These are phyloP conservation scores for Cyberlindnera euphorbiae DNA, from an alignment of 805 yeast species.

Conservation along the genomic window DNA sequence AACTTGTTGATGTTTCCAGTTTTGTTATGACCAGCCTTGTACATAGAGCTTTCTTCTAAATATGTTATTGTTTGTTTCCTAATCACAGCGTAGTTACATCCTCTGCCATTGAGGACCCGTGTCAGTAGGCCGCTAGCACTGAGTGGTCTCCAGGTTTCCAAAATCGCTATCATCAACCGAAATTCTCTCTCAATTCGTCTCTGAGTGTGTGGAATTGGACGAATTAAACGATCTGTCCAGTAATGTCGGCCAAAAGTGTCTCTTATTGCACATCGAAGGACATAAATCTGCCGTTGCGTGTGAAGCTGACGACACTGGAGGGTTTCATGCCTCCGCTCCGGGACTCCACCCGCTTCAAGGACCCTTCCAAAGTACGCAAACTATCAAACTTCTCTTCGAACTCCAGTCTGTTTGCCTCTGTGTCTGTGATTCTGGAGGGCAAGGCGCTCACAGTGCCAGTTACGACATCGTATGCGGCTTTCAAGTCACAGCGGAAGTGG, in stretches of 20 bases:
- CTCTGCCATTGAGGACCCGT: too few species aligned
- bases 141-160: too few species aligned
- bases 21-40: too few species aligned
- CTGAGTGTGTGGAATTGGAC: too few species aligned
- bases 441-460: slow-evolving; percentile 46
- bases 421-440: slow-evolving; percentile 39
- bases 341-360: slow-evolving; percentile 41
- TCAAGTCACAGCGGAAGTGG: slow-evolving; percentile 50
- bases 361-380: slow-evolving; percentile 40
- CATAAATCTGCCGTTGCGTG: slow-evolving; percentile 41
- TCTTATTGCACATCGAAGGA: slow-evolving; percentile 57
- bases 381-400: slow-evolving; percentile 33
- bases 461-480: slow-evolving; percentile 44
- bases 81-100: too few species aligned
- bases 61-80: too few species aligned
- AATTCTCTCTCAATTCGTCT: too few species aligned
- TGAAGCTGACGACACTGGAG: slow-evolving; percentile 44
- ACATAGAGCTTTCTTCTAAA: too few species aligned
- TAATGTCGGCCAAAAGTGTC: slow-evolving; percentile 33
- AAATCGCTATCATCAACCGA: too few species aligned
- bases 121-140: too few species aligned
- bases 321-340: slow-evolving; percentile 38
- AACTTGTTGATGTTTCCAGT: too few species aligned
- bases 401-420: slow-evolving; percentile 41
- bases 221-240: too few species aligned